These are phyloP conservation scores for Fusarium sp. DNA, from an alignment of 2,329 filamentous ascomycete species.

Conservation along the genomic window DNA sequence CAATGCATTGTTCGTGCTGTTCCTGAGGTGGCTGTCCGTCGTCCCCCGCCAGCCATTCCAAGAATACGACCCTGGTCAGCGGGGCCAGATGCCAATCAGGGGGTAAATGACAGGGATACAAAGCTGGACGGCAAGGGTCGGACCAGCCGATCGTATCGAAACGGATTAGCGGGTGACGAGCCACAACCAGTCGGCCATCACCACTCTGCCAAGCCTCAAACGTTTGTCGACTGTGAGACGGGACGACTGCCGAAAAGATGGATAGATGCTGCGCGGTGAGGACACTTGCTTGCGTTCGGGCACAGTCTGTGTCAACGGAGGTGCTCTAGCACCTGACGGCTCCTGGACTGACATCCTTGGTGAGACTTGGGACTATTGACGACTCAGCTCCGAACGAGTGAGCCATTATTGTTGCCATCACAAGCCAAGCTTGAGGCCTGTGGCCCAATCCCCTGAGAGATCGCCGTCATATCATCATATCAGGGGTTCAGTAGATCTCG, in stretches of 20 bases:
- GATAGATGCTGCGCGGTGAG: conserved; percentile 17
- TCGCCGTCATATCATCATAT: conserved; percentile 16
- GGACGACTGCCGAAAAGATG: conserved; percentile 23
- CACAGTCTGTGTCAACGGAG: conserved; percentile 18
- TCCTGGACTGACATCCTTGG: conserved; percentile 13
- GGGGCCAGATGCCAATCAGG: conserved; percentile 43
- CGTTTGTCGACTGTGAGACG: conserved; percentile 34
- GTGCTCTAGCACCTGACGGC: not conserved
- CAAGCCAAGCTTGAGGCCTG: conserved; percentile 23
- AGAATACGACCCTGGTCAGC: conserved; percentile 27
- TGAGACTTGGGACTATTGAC: conserved; percentile 20
- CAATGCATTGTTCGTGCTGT: conserved; percentile 31
- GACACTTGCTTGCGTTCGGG: conserved; percentile 7
- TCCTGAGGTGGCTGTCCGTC: conserved; percentile 27
- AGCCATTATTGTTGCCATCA: conserved; percentile 20
- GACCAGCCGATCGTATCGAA: conserved; percentile 36
- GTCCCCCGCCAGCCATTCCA: conserved; percentile 31
- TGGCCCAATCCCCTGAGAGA: conserved; percentile 35
- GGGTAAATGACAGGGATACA: conserved; percentile 36
- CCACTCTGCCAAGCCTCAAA: conserved; percentile 40
- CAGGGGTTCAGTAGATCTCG: conserved; percentile 37
- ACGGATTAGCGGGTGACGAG: conserved; percentile 36
- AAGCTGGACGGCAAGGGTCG: conserved; percentile 32
- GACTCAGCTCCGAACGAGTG: conserved; percentile 23
- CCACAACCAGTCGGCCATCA: conserved; percentile 39